Base-by-base conservation (phyloP, 2,329 filamentous ascomycete species). In the Xylariaceae sp. region DNA sequence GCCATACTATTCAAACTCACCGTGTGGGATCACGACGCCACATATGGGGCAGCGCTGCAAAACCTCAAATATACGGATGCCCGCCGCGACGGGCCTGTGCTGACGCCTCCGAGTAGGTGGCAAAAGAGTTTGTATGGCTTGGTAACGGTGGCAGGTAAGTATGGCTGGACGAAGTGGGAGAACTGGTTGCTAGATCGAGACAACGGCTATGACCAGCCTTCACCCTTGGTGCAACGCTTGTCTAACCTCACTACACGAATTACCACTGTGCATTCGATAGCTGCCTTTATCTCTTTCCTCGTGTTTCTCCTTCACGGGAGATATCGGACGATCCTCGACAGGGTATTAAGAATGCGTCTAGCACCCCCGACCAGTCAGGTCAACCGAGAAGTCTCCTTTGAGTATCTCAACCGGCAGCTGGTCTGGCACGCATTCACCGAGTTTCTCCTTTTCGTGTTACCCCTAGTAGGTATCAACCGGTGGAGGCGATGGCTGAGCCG, bases 341-440 rank as follows among this genome's bases (percentile, higher is more conserved):
- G 94, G 49, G 70, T 94, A 9, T 77, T 99, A 49, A 83, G 89
- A 53, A 87, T 99, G 72, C 87, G 93, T 50, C 83, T 99, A 37
- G 88, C 91, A 3, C 89, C 94, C 6, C 88, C 89, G 4, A 92
- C 88, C 3, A 91, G 84, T 67, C 90, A 96, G 69, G 88, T 95
- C 59, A 91, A 85, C 69, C 83, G 93, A 26, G 92, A 97, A 72
- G 92, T 99, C 21, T 96, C 91, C 1, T 97, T 99, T 69, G 94
- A 99, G 74, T 97, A 97, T 67, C 83, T 97, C 43, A 99, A 99
- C 71, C 87, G 94, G 41, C 94, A 99, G 74, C 84, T 99, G 9
- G 94, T 99, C 30, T 99, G 94, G 94, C 94, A 99, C 73, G 94
- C 94, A n/a, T 96, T 99, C 67, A 99, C 94, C 21, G 94, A 99